Evolutionary conservation across 2,329 filamentous ascomycete species (phyloP), one percentile per base, ranked within the genome.

Genomic region (Colletotrichum trifolii): DNA sequence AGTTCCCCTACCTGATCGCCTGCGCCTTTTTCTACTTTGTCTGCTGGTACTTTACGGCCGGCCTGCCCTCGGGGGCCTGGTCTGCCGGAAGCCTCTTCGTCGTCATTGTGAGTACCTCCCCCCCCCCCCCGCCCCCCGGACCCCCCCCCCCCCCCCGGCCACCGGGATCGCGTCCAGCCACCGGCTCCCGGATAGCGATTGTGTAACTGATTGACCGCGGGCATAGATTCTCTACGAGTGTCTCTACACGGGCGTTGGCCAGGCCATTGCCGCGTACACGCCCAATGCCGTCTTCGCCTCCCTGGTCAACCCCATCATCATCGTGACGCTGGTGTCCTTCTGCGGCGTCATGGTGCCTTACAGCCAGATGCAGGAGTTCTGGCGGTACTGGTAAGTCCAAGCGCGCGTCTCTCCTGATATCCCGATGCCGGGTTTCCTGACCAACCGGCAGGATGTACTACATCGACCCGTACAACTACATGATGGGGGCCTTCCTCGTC

Each of bases 221-320:
- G 25, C 25, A 25, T 5, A 25, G 25, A 25, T 25, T 25, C 25
- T 81, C 58, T 82, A 81, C 49, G 73, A 74, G 46, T 71, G 80
- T 17, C 60, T 82, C 0, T 81, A 81, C 56, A 81, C 78, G 0
- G 79, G 76, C 0, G 75, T 80, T 56, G 79, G 79, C 1, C 79
- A 81, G 63, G 74, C 73, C 2, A 78, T 84, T 43, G 81, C 82
- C 0, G 82, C 82, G 1, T 84, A 84, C 61, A 79, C 82, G 0
- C 82, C 82, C 0, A 84, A 83, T 48, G 82, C 80, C 12, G 78
- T 81, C 48, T 82, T 83, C n/a, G 82, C 82, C 1, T 76, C 81
- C 1, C 74, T 83, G 25, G 77, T 78, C 69, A 83, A 83, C 57
- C 81, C 81, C 0, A 71, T 84, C 2, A 60, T 83, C 40, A 75